A percentile compares a stretch with the other conserved stretches of the same genome.
These are phyloP conservation scores for Sanghuangporus weigelae DNA, from an alignment of 1,284 basidiomycete species.

Conservation along the genomic window DNA sequence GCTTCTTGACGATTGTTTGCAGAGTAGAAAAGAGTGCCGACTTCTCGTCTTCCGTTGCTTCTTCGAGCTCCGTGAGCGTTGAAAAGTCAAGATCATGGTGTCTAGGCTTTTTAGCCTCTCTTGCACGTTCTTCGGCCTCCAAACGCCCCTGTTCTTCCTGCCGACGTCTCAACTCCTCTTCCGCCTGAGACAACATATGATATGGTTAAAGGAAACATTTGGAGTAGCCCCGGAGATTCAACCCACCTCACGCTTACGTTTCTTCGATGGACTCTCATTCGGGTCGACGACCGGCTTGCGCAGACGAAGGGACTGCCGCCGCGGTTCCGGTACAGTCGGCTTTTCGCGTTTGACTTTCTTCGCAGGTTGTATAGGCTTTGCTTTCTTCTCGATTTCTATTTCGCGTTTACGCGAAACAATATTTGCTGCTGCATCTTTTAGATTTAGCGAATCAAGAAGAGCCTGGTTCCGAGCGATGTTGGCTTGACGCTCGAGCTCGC, in stretches of 20 bases:
- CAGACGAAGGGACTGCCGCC: constrained; percentile 61
- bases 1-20: constrained; percentile 31
- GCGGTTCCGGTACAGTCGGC: constrained; percentile 38
- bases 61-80: constrained; percentile 39
- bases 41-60: constrained; percentile 42
- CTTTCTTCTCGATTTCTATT: constrained; percentile 32
- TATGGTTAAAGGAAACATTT: not conserved
- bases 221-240: not conserved
- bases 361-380: constrained; percentile 57
- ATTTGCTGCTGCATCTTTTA: constrained; percentile 50
- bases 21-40: constrained; percentile 40
- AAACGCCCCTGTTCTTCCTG: constrained; percentile 54
- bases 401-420: constrained; percentile 27
- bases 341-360: constrained; percentile 48
- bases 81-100: constrained; percentile 59
- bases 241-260: constrained; percentile 57
- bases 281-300: constrained; percentile 40
- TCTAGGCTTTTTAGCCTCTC: constrained; percentile 60
- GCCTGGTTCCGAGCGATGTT: constrained; percentile 76
- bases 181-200: constrained; percentile 29
- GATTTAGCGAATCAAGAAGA: constrained; percentile 61
- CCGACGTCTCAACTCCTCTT: constrained; percentile 42
- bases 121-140: constrained; percentile 53
- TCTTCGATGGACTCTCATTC: constrained; percentile 60
- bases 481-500: constrained; percentile 68